Evolutionary conservation across 2,329 filamentous ascomycete genomes (phyloP), one percentile per base, ranked within the genome.

Genomic region (Pseudocercospora fuligena): DNA sequence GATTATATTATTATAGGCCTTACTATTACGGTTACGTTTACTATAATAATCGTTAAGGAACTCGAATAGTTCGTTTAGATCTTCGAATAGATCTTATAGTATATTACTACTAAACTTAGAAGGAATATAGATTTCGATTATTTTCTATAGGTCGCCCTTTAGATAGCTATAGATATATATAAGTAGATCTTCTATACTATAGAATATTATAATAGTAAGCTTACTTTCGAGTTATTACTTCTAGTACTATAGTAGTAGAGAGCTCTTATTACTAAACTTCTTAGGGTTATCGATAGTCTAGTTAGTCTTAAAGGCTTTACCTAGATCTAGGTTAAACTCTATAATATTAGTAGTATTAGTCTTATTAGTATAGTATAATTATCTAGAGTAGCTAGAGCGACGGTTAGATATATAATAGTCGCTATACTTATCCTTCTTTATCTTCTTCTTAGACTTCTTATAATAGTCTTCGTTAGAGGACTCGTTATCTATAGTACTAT

Each of bases 221-320:
- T 54, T 54, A 12, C 23, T 27, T 23, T 54, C 51, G 9, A 54
- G 27, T 16, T 25, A 5, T 19, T 19, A 14, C 21, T 27, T 25
- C 51, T 54, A 54, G 23, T 12, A 12, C 9, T 25, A 27, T 6
- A 54, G 27, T 19, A 27, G 16, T 23, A 54, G 19, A 14, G 16
- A 16, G n/a, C 27, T 54, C 16, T 27, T 54, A 54, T 54, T 54
- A 27, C 27, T 54, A 54, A 54, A 54, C 27, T 27, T 25, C 51
- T 54, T 27, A 27, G 51, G 51, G 23, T 54, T 31, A 5, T 16
- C 14, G 14, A 54, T 16, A 23, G 23, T 12, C 2, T 12, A 12
- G 19, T 54, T 54, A 54, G 51, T 54, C 5, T n/a, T 23, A 27
- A 54, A 54, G 23, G 51, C 51, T n/a, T 54, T 54, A 54, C 23